A percentile compares a stretch with the other conserved stretches of the same genome.
phyloP scores from a whole-genome alignment of 2,329 filamentous ascomycete genomes.

The Apiospora malaysiana region DNA sequence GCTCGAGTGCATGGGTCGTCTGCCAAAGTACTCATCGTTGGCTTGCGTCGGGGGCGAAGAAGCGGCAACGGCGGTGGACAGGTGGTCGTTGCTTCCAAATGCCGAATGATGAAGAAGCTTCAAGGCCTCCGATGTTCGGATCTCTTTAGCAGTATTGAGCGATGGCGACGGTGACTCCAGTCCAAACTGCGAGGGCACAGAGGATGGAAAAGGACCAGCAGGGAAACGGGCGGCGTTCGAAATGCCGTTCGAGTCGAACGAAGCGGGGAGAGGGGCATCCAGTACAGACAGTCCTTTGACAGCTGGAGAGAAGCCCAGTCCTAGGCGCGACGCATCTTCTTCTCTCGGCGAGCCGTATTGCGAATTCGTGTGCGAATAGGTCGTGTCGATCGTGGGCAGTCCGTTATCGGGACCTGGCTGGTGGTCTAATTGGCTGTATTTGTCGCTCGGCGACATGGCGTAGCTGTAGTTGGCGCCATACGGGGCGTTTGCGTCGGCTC shows the following conservation, averaged over 20 bases:
- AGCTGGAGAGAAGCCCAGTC: constrained; percentile 80
- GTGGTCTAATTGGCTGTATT: constrained; percentile 49
- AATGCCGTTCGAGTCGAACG: constrained; percentile 94
- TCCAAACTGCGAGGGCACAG: constrained; percentile 89
- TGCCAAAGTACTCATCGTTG: constrained; percentile 67
- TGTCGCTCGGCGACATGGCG: constrained; percentile 48
- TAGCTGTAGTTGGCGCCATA: constrained; percentile 50
- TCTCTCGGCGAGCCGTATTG: constrained; percentile 85
- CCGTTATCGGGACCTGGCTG: constrained; percentile 61
- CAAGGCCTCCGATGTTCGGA: constrained; percentile 66
- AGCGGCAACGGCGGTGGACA: constrained; percentile 53
- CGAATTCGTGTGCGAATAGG: constrained; percentile 60
- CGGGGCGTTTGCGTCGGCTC: constrained; percentile 58
- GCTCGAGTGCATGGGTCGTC: constrained; percentile 75
- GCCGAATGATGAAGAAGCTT: constrained; percentile 71
- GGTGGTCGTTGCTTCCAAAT: constrained; percentile 70
- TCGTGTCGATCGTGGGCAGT: constrained; percentile 64
- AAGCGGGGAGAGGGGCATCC: constrained; percentile 90
- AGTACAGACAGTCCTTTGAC: constrained; percentile 82
- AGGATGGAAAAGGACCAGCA: constrained; percentile 83
- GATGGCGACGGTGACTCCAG: constrained; percentile 85
- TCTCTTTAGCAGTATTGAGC: constrained; percentile 65
- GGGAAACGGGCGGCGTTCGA: constrained; percentile 86
- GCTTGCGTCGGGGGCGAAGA: constrained; percentile 41
- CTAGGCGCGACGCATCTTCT: constrained; percentile 60